Conservation (phyloP, 768 basidiomycete species). For the Leccinum disarticulatum region DNA sequence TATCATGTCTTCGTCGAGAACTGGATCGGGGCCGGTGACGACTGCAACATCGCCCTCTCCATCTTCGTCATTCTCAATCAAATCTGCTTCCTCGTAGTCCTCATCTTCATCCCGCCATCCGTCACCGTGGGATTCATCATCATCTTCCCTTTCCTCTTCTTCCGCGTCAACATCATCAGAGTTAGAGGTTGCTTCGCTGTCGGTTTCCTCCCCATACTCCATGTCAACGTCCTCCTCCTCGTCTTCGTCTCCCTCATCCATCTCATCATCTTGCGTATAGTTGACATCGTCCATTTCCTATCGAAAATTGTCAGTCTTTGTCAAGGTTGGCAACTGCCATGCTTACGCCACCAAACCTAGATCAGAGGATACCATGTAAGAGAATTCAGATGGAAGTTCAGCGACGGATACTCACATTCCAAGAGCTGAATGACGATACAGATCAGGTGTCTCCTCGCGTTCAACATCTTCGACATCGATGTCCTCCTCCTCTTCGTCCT, state of each 20-base stretch:
- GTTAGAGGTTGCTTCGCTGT: constrained; percentile 77
- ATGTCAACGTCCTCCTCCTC: constrained; percentile 84
- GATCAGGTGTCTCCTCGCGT: constrained; percentile 84
- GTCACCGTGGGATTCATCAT: constrained; percentile 41
- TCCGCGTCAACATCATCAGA: constrained; percentile 70
- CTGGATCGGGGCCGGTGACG: constrained; percentile 49
- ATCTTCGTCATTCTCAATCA: constrained; percentile 60
- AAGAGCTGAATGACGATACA: constrained; percentile 94
- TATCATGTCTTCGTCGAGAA: constrained; percentile 51
- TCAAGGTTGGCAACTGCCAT: constrained; percentile 3
- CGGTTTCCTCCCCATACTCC: constrained; percentile 83
- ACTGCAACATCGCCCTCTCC: constrained; percentile 47
- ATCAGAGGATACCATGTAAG: constrained; percentile 10
- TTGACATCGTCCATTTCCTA: constrained; percentile 87
- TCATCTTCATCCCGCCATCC: constrained; percentile 62
- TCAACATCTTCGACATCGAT: constrained; percentile 54
- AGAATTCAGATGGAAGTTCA: neutral
- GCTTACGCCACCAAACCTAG: constrained; percentile 78
- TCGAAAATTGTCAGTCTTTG: constrained; percentile 15
- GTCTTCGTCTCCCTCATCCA: constrained; percentile 80
- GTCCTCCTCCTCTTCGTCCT: constrained; percentile 54
- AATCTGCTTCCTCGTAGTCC: constrained; percentile 60
- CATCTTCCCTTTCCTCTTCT: constrained; percentile 61
- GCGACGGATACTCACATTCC: constrained; percentile 66
- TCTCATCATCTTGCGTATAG: constrained; percentile 66